Evolutionary conservation across 2,329 filamentous ascomycete genomes (phyloP).

Genomic region (Decorospora gaudefroyi): DNA sequence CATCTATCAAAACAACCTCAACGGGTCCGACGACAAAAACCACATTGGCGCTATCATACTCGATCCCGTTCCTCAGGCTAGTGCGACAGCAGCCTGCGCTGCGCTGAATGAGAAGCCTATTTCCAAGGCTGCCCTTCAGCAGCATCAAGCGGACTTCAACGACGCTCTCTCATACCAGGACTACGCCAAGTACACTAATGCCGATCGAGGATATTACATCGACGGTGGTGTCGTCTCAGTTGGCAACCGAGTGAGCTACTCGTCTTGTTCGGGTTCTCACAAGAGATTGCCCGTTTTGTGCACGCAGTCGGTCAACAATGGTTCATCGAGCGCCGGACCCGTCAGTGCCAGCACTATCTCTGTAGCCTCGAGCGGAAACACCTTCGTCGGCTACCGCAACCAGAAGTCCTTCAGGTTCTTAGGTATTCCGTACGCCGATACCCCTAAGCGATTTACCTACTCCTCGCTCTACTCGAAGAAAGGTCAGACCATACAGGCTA

Average conservation of each 20-base stretch:
- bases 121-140: constrained; percentile 48
- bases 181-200: constrained; percentile 47
- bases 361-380: constrained; percentile 52
- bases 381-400: constrained; percentile 57
- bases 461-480: constrained; percentile 53
- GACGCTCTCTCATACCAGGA: constrained; percentile 54
- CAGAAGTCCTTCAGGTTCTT: constrained; percentile 56
- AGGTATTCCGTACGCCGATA: constrained; percentile 55
- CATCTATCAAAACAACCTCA: constrained; percentile 61
- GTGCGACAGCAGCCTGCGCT: constrained; percentile 53
- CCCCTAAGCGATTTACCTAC: constrained; percentile 53
- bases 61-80: constrained; percentile 48
- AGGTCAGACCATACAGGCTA: constrained; percentile 54
- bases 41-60: constrained; percentile 58
- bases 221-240: constrained; percentile 49
- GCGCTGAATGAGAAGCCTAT: constrained; percentile 56
- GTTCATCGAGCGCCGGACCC: constrained; percentile 28
- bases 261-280: constrained; percentile 27
- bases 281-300: constrained; percentile 55
- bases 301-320: constrained; percentile 54
- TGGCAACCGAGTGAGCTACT: constrained; percentile 43
- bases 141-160: constrained; percentile 54
- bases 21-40: constrained; percentile 58
- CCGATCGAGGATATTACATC: constrained; percentile 52
- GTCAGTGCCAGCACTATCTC: constrained; percentile 43